Evolutionary conservation across 345 rosid species (phyloP).

Genomic region (Barbarea vulgaris): DNA sequence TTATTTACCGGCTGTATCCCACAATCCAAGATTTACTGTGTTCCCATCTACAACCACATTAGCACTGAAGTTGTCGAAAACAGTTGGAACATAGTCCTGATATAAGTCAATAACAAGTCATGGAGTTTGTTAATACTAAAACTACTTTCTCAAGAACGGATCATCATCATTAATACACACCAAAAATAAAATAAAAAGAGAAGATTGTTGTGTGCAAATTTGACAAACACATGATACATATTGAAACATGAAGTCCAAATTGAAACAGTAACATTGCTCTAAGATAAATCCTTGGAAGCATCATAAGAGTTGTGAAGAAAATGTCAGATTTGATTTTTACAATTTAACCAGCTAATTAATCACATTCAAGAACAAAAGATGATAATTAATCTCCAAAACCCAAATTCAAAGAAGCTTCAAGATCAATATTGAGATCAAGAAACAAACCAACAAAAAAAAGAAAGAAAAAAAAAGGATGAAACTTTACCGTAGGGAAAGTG

Average conservation of each 20-base stretch:
- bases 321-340: background rate
- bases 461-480: background rate
- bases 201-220: background rate
- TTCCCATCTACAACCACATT: slow-evolving; percentile 95
- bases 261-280: background rate
- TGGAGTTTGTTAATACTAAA: background rate
- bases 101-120: slow-evolving; percentile 29
- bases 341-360: background rate
- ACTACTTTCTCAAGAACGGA: background rate
- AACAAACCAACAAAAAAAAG: background rate
- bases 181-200: background rate
- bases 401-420: slow-evolving; percentile 18
- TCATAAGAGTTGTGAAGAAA: background rate
- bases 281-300: slow-evolving; percentile 13
- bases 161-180: background rate
- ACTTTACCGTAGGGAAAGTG: slow-evolving; percentile 85
- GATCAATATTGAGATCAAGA: slow-evolving; percentile 1
- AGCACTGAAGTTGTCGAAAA: slow-evolving; percentile 98
- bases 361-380: background rate
- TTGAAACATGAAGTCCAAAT: background rate
- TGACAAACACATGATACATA: background rate
- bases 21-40: slow-evolving; percentile 87
- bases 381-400: background rate
- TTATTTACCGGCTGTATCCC: slow-evolving; percentile 93
- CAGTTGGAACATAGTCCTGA: slow-evolving; percentile 98